phyloP scores from a whole-genome alignment of 1,284 basidiomycete species.

The Cutaneotrichosporon cutaneum region DNA sequence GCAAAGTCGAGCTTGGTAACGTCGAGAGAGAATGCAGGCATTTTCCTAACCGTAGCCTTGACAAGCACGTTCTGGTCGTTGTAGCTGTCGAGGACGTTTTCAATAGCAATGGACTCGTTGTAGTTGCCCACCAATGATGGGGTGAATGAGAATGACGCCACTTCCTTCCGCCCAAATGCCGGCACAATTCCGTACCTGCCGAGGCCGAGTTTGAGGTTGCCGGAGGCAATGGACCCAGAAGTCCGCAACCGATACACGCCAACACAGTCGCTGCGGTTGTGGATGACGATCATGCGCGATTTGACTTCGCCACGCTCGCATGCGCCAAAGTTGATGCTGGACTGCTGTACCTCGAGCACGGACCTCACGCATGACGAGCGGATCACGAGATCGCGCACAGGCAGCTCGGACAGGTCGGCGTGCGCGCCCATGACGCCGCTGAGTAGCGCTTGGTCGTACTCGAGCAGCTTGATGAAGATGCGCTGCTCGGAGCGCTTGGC shows the following conservation, averaged over 20 bases:
- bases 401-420: constrained; percentile 51
- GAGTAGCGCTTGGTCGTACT: constrained; percentile 51
- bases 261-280: constrained; percentile 55
- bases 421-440: constrained; percentile 12
- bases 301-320: constrained; percentile 57
- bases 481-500: constrained; percentile 57
- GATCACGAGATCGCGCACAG: constrained; percentile 57
- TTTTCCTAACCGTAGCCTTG: constrained; percentile 56
- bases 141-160: constrained; percentile 53
- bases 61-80: constrained; percentile 56
- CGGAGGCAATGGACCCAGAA: constrained; percentile 57
- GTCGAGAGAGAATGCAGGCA: constrained; percentile 55
- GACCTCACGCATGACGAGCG: constrained; percentile 54
- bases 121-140: constrained; percentile 55
- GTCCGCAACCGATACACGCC: constrained; percentile 57
- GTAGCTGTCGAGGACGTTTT: constrained; percentile 56
- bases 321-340: constrained; percentile 58
- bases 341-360: constrained; percentile 57
- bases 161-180: constrained; percentile 56
- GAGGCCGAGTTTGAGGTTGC: constrained; percentile 56
- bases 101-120: constrained; percentile 56
- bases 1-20: constrained; percentile 33
- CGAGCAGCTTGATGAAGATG: constrained; percentile 55
- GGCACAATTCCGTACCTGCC: constrained; percentile 57
- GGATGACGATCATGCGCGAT: constrained; percentile 56